Conservation (phyloP, 139 green algal species). For the Raphidocelis subcapitata region DNA sequence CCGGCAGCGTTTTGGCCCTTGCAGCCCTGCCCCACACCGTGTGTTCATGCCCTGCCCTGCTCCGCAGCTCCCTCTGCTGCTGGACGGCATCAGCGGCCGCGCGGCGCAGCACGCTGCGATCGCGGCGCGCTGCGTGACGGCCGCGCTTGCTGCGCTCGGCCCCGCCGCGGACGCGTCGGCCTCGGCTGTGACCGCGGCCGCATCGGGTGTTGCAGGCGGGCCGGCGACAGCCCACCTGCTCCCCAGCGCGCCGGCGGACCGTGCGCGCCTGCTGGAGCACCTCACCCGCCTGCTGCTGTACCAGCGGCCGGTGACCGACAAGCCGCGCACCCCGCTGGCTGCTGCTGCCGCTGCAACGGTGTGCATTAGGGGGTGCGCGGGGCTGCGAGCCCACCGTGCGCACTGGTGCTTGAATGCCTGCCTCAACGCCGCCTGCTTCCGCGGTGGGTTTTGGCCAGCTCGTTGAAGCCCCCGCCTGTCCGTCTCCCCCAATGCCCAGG, state of each 20-base stretch:
- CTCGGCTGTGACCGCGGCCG: background rate
- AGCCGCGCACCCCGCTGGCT: constrained; percentile 3
- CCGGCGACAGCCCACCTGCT: background rate
- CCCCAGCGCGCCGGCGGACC: constrained; percentile 3
- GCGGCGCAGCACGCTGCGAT: constrained; percentile 59
- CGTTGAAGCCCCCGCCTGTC: too few relatives aligned
- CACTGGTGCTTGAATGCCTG: too few relatives aligned
- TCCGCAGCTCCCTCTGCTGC: constrained; percentile 58
- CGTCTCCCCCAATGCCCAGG: too few relatives aligned
- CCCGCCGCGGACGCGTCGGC: constrained; percentile 10
- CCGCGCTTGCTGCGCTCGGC: constrained; percentile 35
- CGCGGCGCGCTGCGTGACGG: constrained; percentile 57
- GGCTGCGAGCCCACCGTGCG: too few relatives aligned
- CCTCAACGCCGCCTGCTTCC: too few relatives aligned
- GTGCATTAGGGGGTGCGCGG: background rate
- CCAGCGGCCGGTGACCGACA: constrained; percentile 31
- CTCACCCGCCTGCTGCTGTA: constrained; percentile 73
- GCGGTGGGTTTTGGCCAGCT: too few relatives aligned
- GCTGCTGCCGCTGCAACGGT: background rate
- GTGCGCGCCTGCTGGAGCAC: constrained; percentile 55
- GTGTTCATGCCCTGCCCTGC: too few relatives aligned
- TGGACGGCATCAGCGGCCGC: constrained; percentile 39
- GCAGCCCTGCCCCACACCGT: too few relatives aligned
- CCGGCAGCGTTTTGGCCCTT: too few relatives aligned
- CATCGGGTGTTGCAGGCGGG: constrained; percentile 3